Evolutionary conservation across 768 basidiomycete genomes (phyloP).

Genomic region (Aureoboletus auriporus): DNA sequence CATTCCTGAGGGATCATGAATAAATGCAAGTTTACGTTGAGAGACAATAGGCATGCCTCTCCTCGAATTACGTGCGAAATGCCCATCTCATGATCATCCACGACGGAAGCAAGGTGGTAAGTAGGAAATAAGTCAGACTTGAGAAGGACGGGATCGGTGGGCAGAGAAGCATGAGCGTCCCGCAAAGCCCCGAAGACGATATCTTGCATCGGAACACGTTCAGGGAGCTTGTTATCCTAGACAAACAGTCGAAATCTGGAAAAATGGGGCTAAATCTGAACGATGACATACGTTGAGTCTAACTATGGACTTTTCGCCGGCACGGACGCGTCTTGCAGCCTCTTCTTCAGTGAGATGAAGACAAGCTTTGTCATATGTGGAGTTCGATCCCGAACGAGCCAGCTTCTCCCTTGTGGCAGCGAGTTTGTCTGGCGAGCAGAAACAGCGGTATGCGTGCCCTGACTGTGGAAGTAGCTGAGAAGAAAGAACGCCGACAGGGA

Average conservation of each 20-base stretch:
- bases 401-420: conserved; percentile 63
- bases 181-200: conserved; percentile 72
- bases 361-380: conserved; percentile 87
- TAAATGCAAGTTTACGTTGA: background rate
- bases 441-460: conserved; percentile 87
- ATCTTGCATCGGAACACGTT: conserved; percentile 51
- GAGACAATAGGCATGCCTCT: conserved; percentile 51
- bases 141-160: conserved; percentile 87
- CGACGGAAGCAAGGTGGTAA: conserved; percentile 93
- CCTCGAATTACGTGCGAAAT: conserved; percentile 95
- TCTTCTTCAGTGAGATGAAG: conserved; percentile 86
- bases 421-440: conserved; percentile 77
- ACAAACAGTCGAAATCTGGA: background rate
- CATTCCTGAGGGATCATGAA: conserved; percentile 64
- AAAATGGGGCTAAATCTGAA: background rate
- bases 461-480: conserved; percentile 41
- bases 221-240: conserved; percentile 58
- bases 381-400: conserved; percentile 66
- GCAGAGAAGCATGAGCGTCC: conserved; percentile 73
- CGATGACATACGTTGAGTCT: conserved; percentile 72
- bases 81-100: conserved; percentile 94
- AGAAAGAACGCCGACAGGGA: background rate
- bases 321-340: conserved; percentile 63
- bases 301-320: conserved; percentile 78
- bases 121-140: conserved; percentile 94